Evolutionary conservation across 768 basidiomycete genomes (phyloP), one percentile per base, ranked within the genome.

Genomic region (Suillus occidentalis): DNA sequence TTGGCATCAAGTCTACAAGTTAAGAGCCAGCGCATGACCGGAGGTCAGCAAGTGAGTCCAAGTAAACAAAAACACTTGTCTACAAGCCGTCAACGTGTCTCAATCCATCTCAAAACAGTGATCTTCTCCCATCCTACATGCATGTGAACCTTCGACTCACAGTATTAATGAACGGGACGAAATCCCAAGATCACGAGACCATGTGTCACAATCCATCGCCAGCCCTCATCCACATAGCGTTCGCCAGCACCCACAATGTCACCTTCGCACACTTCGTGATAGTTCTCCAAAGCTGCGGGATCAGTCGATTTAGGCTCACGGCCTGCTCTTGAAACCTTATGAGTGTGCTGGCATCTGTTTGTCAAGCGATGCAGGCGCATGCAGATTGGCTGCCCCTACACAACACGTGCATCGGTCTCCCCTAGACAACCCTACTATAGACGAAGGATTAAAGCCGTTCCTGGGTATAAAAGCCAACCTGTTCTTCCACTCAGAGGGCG

Each of bases 121-220:
- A 99, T 96, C 84, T 99, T 99, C 80, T 99, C 97, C 13, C 94
- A 95, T 43, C 97, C 86, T 97, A 76, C 97, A 98, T 10, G 95
- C 95, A 0, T 97, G 97, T 2, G 90, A 90, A 37, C 34, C 34
- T 34, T 5, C 6, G 34, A 7, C 34, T 34, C 4, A 5, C 34
- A 5, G 34, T 3, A 34, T 34, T 34, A 34, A 2, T 34, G 6
- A 34, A 5, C 34, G 6, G 2, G 34, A 34, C 6, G 5, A 34
- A 34, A 34, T 34, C 34, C 34, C 34, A 4, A 34, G 34, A 34
- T 5, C 34, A 34, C 34, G 6, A 34, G 34, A 34, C 34, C 34
- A 34, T 5, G 34, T 4, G 34, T 5, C 34, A 34, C 34, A 34
- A 34, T 5, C 34, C 34, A 34, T n/a, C n/a, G n/a, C n/a, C n/a